Evolutionary conservation across 2,329 filamentous ascomycete genomes (phyloP).

Genomic region (Aspergillus piperis): DNA sequence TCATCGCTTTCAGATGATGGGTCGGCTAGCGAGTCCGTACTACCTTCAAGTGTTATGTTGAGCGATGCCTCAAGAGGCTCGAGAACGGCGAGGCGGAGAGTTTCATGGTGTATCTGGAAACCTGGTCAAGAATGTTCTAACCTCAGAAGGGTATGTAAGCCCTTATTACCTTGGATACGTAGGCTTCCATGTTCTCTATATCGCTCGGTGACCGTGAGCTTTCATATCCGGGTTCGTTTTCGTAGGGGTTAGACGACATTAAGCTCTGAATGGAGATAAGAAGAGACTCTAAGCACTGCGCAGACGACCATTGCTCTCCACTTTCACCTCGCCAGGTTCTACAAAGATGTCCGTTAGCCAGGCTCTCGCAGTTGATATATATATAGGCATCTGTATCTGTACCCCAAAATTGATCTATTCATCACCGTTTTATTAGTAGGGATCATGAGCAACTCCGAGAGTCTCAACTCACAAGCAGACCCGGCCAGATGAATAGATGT

Average conservation of each 20-base stretch:
- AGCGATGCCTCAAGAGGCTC: constrained; percentile 80
- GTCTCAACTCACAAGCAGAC: constrained; percentile 75
- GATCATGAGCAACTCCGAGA: background rate
- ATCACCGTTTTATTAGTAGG: constrained; percentile 19
- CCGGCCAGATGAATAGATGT: constrained; percentile 88
- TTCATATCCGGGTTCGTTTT: constrained; percentile 95
- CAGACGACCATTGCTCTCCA: constrained; percentile 94
- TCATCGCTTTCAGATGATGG: constrained; percentile 33
- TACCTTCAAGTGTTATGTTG: constrained; percentile 60
- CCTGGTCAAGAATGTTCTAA: background rate
- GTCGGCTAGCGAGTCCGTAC: constrained; percentile 37
- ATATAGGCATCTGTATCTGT: constrained; percentile 30
- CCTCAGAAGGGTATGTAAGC: background rate
- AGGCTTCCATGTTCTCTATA: constrained; percentile 71
- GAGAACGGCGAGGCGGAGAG: constrained; percentile 80
- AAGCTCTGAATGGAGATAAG: constrained; percentile 94
- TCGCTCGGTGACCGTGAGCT: constrained; percentile 67
- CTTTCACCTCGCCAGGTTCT: constrained; percentile 91
- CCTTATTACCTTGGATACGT: constrained; percentile 70
- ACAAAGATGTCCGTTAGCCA: constrained; percentile 17
- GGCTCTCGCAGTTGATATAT: background rate
- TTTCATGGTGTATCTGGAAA: constrained; percentile 82
- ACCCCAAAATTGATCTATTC: constrained; percentile 82
- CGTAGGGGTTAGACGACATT: constrained; percentile 90
- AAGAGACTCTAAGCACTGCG: constrained; percentile 91